phyloP scores from a whole-genome alignment of 495 filamentous ascomycete genomes.

The Lindgomyces ingoldianus region DNA sequence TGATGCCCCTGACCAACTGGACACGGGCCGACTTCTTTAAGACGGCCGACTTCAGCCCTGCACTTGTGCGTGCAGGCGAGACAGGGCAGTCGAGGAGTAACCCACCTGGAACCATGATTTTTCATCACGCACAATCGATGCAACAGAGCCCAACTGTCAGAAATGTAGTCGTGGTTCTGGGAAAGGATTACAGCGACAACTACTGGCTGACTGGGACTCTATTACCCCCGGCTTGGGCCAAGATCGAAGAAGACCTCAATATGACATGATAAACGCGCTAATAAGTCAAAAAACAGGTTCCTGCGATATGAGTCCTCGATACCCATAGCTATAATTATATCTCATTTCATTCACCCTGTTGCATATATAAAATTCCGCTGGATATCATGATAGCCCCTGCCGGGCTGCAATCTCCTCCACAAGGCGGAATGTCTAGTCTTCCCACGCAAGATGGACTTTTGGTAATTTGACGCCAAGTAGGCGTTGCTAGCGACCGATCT shows the following conservation, averaged over 20 bases:
- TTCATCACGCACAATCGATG: slow-evolving; percentile 5
- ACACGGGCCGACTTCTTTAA: slow-evolving; percentile 10
- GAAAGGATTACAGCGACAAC: slow-evolving; percentile 11
- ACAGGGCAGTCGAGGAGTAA: neutral
- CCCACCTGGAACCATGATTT: neutral
- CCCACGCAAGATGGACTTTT: too few relatives aligned
- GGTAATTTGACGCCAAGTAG: too few relatives aligned
- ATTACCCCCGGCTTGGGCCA: slow-evolving; percentile 6
- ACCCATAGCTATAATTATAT: too few relatives aligned
- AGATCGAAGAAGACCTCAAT: slow-evolving; percentile 15
- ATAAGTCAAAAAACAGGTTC: too few relatives aligned
- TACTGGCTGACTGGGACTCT: slow-evolving; percentile 15
- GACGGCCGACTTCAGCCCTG: slow-evolving; percentile 1
- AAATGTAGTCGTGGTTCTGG: slow-evolving; percentile 16
- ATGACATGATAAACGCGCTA: too few relatives aligned
- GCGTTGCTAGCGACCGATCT: too few relatives aligned
- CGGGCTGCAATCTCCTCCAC: too few relatives aligned
- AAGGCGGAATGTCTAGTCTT: too few relatives aligned
- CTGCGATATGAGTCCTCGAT: too few relatives aligned
- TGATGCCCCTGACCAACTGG: slow-evolving; percentile 24
- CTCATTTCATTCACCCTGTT: too few relatives aligned
- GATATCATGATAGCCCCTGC: too few relatives aligned
- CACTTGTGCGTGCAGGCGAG: neutral
- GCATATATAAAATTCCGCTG: too few relatives aligned
- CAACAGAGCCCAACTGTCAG: neutral